phyloP scores from a whole-genome alignment of 108 stramenopile species.

The Discostella pseudostelligera region DNA sequence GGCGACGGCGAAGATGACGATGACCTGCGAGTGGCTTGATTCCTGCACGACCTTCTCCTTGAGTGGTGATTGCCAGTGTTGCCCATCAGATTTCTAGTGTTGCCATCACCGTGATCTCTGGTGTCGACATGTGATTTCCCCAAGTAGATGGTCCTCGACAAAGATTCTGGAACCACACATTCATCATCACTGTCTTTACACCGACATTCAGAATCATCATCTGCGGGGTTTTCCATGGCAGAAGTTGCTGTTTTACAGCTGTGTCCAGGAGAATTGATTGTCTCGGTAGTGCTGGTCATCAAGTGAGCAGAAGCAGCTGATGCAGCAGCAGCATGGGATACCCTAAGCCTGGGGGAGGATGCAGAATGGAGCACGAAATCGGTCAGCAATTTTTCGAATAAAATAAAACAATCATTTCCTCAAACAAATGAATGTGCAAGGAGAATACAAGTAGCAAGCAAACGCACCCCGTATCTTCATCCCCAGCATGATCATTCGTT shows the following conservation, averaged over 20 bases:
- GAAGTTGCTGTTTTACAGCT: background rate
- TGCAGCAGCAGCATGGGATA: constrained; percentile 5
- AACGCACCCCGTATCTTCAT: background rate
- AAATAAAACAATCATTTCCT: no score
- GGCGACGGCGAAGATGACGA: constrained; percentile 3
- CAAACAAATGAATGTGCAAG: constrained; percentile 1
- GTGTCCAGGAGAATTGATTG: no score
- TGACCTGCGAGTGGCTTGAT: background rate
- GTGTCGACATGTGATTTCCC: no score
- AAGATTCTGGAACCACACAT: background rate
- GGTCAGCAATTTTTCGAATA: no score
- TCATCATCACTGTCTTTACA: constrained; percentile 1
- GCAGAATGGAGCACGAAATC: no score
- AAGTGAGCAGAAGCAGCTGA: background rate
- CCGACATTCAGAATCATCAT: background rate
- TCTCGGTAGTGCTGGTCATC: background rate
- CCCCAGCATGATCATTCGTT: background rate
- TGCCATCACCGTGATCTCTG: no score
- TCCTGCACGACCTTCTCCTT: no score
- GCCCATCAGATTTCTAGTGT: background rate
- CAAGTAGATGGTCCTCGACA: background rate
- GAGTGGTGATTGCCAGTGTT: background rate
- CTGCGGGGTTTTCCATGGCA: background rate
- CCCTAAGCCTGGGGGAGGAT: background rate
- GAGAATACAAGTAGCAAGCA: background rate